These are phyloP conservation scores for Acmispon strigosus DNA, from an alignment of 306 rosid species.

Conservation along the genomic window DNA sequence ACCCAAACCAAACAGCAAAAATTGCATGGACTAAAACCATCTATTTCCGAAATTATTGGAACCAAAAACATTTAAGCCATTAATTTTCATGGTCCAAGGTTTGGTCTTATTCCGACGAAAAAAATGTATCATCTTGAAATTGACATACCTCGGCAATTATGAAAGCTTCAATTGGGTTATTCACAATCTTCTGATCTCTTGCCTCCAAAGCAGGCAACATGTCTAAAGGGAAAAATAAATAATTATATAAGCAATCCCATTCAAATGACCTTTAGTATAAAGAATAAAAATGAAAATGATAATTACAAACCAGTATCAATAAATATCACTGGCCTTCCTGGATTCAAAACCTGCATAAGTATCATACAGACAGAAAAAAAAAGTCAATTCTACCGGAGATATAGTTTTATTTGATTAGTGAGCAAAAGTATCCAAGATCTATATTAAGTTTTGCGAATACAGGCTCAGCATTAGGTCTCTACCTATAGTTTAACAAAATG, in stretches of 20 bases:
- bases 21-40: too few relatives aligned
- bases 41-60: too few relatives aligned
- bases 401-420: background rate
- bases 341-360: conserved; percentile 65
- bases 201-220: conserved; percentile 74
- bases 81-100: background rate
- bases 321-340: conserved; percentile 75
- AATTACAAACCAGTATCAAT: conserved; percentile 66
- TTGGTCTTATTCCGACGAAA: background rate
- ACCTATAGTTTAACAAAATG: background rate
- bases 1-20: too few relatives aligned
- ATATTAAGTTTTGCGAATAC: background rate
- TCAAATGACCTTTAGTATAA: background rate
- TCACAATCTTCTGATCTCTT: conserved; percentile 59
- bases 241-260: conserved; percentile 9
- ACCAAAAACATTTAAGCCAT: too few relatives aligned
- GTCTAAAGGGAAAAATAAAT: conserved; percentile 37
- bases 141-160: conserved; percentile 61
- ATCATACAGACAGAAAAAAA: background rate
- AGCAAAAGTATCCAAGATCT: background rate
- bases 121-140: background rate
- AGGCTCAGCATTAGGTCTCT: background rate
- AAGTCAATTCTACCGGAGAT: background rate
- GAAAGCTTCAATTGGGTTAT: conserved; percentile 80
- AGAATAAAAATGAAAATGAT: conserved; percentile 8